These are phyloP conservation scores for Hyphopichia burtonii DNA, from an alignment of 1,139 yeast species.

Conservation along the genomic window DNA sequence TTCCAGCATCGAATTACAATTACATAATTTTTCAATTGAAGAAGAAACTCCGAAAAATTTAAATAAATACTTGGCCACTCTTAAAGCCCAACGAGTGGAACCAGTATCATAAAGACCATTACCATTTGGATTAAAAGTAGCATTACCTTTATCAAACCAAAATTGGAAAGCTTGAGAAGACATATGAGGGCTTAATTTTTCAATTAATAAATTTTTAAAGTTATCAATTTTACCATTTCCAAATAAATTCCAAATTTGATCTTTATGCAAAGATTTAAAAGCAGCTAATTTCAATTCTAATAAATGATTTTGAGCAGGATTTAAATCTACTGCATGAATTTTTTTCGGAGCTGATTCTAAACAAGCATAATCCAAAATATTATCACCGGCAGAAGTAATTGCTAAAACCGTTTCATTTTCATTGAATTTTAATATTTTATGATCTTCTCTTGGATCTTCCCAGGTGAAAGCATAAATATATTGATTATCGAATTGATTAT, in stretches of 20 bases:
- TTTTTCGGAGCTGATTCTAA: conserved; percentile 70
- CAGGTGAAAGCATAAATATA: conserved; percentile 86
- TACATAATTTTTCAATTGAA: conserved; percentile 55
- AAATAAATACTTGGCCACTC: conserved; percentile 64
- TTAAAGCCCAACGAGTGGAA: conserved; percentile 80
- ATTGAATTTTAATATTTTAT: conserved; percentile 58
- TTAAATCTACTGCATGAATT: conserved; percentile 82
- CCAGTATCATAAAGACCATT: conserved; percentile 74
- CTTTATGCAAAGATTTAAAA: conserved; percentile 55
- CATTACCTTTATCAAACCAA: conserved; percentile 66
- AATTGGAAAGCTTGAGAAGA: conserved; percentile 80
- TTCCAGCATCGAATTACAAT: conserved; percentile 57
- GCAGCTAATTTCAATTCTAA: conserved; percentile 77
- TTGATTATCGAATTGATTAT: conserved; percentile 71
- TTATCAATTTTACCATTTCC: conserved; percentile 69
- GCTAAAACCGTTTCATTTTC: conserved; percentile 73
- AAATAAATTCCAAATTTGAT: conserved; percentile 70
- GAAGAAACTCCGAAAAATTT: conserved; percentile 51
- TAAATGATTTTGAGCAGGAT: conserved; percentile 80
- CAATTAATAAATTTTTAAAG: conserved; percentile 45
- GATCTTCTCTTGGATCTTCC: conserved; percentile 88
- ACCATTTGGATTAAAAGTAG: conserved; percentile 53
- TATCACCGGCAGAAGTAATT: conserved; percentile 85
- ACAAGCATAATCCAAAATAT: conserved; percentile 69
- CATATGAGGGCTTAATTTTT: conserved; percentile 62